Conservation (phyloP, 495 filamentous ascomycete species). For the Aspergillus kassunensis region DNA sequence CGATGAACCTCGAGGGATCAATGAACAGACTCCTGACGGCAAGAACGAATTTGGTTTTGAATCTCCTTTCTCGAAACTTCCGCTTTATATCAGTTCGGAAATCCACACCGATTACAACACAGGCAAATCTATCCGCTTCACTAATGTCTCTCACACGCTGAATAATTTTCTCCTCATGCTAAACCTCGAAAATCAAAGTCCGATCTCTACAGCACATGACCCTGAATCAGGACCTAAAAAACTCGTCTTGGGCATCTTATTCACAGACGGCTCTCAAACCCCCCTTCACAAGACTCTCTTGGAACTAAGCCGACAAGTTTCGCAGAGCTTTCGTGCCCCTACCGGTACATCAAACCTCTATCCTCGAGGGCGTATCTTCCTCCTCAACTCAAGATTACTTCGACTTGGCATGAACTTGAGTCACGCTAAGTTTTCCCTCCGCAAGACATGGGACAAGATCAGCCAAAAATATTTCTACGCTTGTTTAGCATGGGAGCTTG, state of each 20-base stretch:
- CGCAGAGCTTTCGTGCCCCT: conserved; percentile 1
- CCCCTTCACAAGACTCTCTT: conserved; percentile 26
- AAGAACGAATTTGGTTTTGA: not conserved
- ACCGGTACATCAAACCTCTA: conserved; percentile 1
- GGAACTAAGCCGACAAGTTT: conserved; percentile 18
- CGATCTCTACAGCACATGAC: no score
- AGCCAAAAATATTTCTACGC: conserved; percentile 32
- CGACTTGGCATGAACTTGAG: conserved; percentile 10
- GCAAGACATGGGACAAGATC: conserved; percentile 29
- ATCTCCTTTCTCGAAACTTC: not conserved
- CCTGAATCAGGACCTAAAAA: no score
- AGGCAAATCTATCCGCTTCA: not conserved
- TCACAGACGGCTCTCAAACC: not conserved
- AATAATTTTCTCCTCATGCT: conserved; percentile 4
- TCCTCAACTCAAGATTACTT: conserved; percentile 29
- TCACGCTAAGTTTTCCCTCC: conserved; percentile 24
- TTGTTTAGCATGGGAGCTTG: conserved; percentile 27
- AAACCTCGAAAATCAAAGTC: not conserved
- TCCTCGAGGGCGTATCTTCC: conserved; percentile 29
- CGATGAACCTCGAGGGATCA: no score
- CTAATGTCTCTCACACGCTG: not conserved
- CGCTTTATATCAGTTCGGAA: not conserved
- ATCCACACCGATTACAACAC: not conserved
- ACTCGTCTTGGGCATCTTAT: conserved; percentile 4
- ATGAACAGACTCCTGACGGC: not conserved